Evolutionary conservation across 78 protist genomes (phyloP), one percentile per base, ranked within the genome.

Genomic region (Speleostelium caveatum): DNA sequence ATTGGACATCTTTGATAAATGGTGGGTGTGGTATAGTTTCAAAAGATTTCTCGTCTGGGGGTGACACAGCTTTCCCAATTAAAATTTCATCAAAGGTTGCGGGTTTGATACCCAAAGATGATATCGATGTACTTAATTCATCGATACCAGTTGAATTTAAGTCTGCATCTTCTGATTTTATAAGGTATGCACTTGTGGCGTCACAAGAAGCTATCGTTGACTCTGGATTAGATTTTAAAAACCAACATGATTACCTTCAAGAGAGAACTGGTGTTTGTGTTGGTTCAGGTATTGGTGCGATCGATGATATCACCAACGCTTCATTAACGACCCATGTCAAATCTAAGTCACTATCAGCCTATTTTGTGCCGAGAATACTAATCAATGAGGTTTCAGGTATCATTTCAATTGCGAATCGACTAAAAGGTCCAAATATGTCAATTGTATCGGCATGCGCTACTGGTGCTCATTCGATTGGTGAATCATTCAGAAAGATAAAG

Each of bases 401-500:
- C 32, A 60, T 96, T 28, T 32, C 79, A 36, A 96, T 97, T 16
- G 12, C 41, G 14, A 24, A 96, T 75, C 39, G 36, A 55, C 26
- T 68, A 0, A 72, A 87, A 60, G 99, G 99, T 14, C 98, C 98
- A 22, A 97, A 96, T 92, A 94, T 96, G 55, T 56, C 96, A 33
- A 75, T 60, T 33, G 74, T 90, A 21, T 96, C 98, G 3, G 99
- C 99, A 30, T 98, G 99, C 62, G 98, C 99, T 2, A 96, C 99
- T 0, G 99, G 98, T 0, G 98, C 98, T 2, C 98, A 97, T 55
- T 22, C 95, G 21, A 95, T 98, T 67, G 98, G 98, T 3, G 99
- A 97, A 45, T 85, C 94, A n/a, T 74, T 41, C 39, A 83, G 96
- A 36, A 67, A 95, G 74, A 90, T 97, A 39, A 36, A 24, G 41